Conservation (phyloP, 2,329 filamentous ascomycete genomes). For the Aciculosporium take region DNA sequence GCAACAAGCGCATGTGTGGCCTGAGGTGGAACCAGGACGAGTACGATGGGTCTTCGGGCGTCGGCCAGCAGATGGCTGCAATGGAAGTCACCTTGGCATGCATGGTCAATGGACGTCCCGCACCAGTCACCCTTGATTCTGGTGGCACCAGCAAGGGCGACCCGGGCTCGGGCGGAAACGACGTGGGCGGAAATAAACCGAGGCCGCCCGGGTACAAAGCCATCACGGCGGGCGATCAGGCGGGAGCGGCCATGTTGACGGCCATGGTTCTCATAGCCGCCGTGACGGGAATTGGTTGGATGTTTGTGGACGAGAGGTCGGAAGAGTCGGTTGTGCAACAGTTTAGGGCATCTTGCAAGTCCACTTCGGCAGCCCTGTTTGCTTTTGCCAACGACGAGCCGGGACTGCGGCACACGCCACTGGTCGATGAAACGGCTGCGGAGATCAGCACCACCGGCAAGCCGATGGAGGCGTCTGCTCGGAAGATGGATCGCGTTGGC, state of each 20-base stretch:
- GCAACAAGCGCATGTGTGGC: conserved; percentile 44
- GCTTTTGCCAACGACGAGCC: conserved; percentile 6
- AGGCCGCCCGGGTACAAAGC: conserved; percentile 12
- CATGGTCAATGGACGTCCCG: conserved; percentile 31
- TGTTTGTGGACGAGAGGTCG: conserved; percentile 33
- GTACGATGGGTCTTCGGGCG: conserved; percentile 46
- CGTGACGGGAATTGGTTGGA: conserved; percentile 35
- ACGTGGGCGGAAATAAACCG: conserved; percentile 25
- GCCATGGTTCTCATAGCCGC: conserved; percentile 39
- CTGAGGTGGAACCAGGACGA: conserved; percentile 41
- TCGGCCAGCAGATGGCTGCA: conserved; percentile 58
- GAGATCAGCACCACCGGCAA: conserved; percentile 8
- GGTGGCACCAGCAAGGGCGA: conserved; percentile 44
- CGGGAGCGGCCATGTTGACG: conserved; percentile 54
- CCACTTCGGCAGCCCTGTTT: conserved; percentile 10
- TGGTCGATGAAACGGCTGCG: conserved; percentile 12
- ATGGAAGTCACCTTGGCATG: conserved; percentile 51
- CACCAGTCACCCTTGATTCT: conserved; percentile 32
- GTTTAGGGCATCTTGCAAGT: conserved; percentile 14
- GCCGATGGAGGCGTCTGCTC: conserved; percentile 5
- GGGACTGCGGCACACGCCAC: background rate
- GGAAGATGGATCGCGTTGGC: conserved; percentile 11
- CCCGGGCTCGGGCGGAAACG: conserved; percentile 30
- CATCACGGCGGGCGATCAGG: conserved; percentile 45
- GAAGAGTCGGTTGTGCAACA: conserved; percentile 19